Evolutionary conservation across 495 filamentous ascomycete genomes (phyloP), one percentile per base, ranked within the genome.

Genomic region (Xylaria cubensis): DNA sequence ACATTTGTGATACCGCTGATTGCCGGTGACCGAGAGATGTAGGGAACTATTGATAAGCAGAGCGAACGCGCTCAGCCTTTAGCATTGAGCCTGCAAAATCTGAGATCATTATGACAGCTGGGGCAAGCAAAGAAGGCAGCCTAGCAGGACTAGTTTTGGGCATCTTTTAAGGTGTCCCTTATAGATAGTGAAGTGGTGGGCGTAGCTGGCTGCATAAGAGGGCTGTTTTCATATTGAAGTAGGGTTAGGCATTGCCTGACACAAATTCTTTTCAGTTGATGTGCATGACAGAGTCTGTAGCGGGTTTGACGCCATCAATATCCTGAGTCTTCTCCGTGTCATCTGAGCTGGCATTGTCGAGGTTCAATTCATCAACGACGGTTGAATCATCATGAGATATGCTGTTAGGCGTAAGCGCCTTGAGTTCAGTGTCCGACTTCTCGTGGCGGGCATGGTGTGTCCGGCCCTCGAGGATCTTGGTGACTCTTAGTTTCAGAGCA

Each of bases 261-360:
- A 64, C 15, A 26, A 36, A 2, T 13, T 8, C 41, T 50, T 51
- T 58, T 74, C 74, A 79, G 72, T 77, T 76, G 71, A 75, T 73
- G 62, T 78, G 72, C 77, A 79, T 79, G 4, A 73, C 63, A 72
- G 74, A 75, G 66, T 73, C 67, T n/a, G 29, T 34, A 62, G 48
- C 3, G 19, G 19, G 50, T 9, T 75, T 70, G 48, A 41, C n/a
- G 36, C 72, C 62, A 21, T 61, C 64, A 55, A 29, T 36, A 24
- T 68, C 59, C 34, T 67, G 72, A 42, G 62, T 48, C 17, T 24
- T 48, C 44, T 68, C 34, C 36, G 42, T 8, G 48, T 66, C 67
- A 34, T 73, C 67, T 1, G 48, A 59, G 48, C 63, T 59, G 5
- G 19, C 29, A 36, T 36, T n/a, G 6, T 50, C 51, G 24, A 58